These are phyloP conservation scores for Pleurotus sapidus DNA, from an alignment of 768 basidiomycete species.

Conservation along the genomic window DNA sequence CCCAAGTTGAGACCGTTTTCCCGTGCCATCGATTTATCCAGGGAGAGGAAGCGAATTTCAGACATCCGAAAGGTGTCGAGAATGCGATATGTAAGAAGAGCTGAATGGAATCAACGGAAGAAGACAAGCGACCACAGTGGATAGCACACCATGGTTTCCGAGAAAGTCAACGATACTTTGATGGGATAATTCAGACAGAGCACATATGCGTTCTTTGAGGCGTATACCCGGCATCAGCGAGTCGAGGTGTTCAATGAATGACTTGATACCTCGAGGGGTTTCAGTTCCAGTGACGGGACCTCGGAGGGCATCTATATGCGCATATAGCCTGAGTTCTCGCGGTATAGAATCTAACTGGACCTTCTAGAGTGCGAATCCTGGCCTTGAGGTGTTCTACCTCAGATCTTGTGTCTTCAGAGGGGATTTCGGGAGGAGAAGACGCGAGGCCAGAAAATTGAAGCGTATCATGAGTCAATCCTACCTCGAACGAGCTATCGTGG, in stretches of 20 bases:
- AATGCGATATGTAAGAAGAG: constrained; percentile 43
- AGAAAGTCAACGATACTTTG: constrained; percentile 42
- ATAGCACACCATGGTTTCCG: constrained; percentile 28
- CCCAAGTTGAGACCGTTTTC: constrained; percentile 50
- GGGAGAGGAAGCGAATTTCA: constrained; percentile 38
- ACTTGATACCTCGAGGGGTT: constrained; percentile 32
- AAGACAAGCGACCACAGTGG: neutral
- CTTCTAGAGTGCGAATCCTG: constrained; percentile 28
- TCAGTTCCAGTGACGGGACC: constrained; percentile 39
- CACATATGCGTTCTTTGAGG: constrained; percentile 37
- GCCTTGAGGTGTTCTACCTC: constrained; percentile 12
- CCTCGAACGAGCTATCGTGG: constrained; percentile 44
- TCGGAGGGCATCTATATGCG: constrained; percentile 36
- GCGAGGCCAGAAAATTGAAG: constrained; percentile 19
- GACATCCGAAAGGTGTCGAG: constrained; percentile 44
- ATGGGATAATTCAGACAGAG: constrained; percentile 27
- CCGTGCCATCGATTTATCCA: constrained; percentile 44
- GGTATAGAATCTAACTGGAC: constrained; percentile 13
- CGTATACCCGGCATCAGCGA: constrained; percentile 45
- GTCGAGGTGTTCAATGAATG: constrained; percentile 37
- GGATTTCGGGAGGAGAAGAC: constrained; percentile 7
- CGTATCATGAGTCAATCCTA: constrained; percentile 34
- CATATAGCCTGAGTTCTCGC: constrained; percentile 3
- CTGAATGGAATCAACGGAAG: constrained; percentile 22
- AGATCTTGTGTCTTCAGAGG: neutral